Evolutionary conservation across 1,284 basidiomycete genomes (phyloP), one percentile per base, ranked within the genome.

Genomic region (Blastosporella zonata): DNA sequence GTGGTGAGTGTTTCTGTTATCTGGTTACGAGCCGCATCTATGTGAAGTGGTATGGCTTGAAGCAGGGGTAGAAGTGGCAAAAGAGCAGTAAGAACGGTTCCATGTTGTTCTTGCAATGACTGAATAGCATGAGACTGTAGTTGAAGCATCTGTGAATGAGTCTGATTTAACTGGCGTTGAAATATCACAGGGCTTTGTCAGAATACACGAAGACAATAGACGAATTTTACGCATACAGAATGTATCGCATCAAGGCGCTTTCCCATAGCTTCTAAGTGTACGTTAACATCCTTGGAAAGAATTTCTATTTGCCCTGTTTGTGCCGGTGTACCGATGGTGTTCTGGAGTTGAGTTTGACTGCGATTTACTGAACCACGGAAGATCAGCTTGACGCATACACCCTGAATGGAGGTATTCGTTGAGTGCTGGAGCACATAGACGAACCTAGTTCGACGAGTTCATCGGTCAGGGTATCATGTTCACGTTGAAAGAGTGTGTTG

Each of bases 341-440:
- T 75, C 55, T 81, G 78, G n/a, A 87, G 62, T 55, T 78, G 75
- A 2, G 66, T 70, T 59, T 85, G 84, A 51, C 73, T 77, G 53
- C 82, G 72, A 52, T 82, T 83, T 6, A 79, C 84, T 75, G 49
- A 25, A 39, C 43, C n/a, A 25, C 18, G 41, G 6, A 43, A 34
- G 43, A 34, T 54, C 42, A 47, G 62, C 49, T 55, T 54, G 37
- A n/a, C 44, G 59, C 23, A 54, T 29, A 54, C n/a, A 55, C 41
- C 28, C 6, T 20, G 13, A 21, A 28, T n/a, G 5, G 35, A 39
- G 22, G 34, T n/a, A 13, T 31, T 31, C 29, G 12, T 22, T 48
- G 20, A 25, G 22, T 39, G 28, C 12, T 13, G 40, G 9, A 42
- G 10, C 49, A 47, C 22, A 36, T n/a, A 18, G 33, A 65, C 71